Evolutionary conservation across 164 flowering plant species (phyloP), one percentile per base, ranked within the genome.

Genomic region (Brasenia schreberi): DNA sequence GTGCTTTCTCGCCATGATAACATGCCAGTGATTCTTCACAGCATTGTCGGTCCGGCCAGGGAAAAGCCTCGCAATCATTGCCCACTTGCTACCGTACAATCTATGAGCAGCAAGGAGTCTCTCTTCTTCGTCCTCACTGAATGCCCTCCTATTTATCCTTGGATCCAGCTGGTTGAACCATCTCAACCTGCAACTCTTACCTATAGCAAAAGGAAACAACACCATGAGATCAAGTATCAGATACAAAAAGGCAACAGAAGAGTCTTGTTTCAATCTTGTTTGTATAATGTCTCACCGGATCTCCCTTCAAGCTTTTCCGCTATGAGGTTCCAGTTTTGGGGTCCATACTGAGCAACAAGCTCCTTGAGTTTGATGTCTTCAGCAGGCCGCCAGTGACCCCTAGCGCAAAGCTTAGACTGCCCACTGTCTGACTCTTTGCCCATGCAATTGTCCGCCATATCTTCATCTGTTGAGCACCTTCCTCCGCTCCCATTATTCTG

Each of bases 91-190:
- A 0, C 96, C 92, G 43, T 83, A 81, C 33, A 77, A 5, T 49
- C 70, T 73, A 45, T 89, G 92, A 17, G 92, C 87, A n/a, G 79
- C 72, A 43, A 87, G 64, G 0, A 89, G 88, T 72, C 80, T 83
- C 62, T 81, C 87, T 59, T 89, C 96, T 67, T 89, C 92, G 64
- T 87, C 92, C 33, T 84, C 88, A n/a, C 56, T 77, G 71, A 89
- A 89, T 33, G 85, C 76, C 73, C 79, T 81, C 72, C 80, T 73
- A 80, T 85, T 89, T 17, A 89, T 85, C 75, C 83, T 84, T 66
- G 96, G 90, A 71, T 87, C 92, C 52, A 87, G 78, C 75, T 89
- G 96, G 71, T 89, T 89, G 43, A 87, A 85, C 96, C 96, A 89
- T 67, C 96, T 87, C 53, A 87, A 67, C 65, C 96, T 83, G 78